Evolutionary conservation across 306 rosid genomes (phyloP), one percentile per base, ranked within the genome.

Genomic region (Trifolium repens): DNA sequence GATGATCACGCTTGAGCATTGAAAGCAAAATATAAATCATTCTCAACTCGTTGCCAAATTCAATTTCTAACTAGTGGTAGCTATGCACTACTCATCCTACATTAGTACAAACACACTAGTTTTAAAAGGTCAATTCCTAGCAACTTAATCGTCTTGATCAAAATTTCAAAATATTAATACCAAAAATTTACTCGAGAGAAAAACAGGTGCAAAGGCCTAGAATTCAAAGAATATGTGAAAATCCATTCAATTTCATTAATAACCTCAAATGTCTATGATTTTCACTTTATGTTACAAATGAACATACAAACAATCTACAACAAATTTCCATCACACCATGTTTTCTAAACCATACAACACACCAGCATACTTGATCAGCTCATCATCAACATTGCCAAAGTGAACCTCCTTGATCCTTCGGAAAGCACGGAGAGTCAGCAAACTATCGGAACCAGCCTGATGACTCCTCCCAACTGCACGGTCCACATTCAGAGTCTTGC

Each of bases 371-470:
- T 83, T 79, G 4, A 71, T 70, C 26, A 91, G 27, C 22, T 54
- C 77, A 26, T 11, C 84, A 46, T 46, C 63, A 2, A 30, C 55
- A 14, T 58, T 16, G 9, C 10, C 39, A 49, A 89, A 89, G 65
- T 81, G 78, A 13, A 81, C 58, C 7, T 84, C 69, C 2, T 74
- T 80, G 24, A 87, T 86, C 81, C 69, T 87, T 75, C 35, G 79
- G 58, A 86, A 91, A 1, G 82, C 81, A 17, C 82, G 94, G 12
- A 86, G 68, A n/a, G 94, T 91, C 13, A 91, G 80, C 82, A 91
- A 69, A 70, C 94, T 89, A 81, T 91, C 96, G 0, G 96, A 91
- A 43, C 94, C 94, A 4, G 96, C 92, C 76, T 87, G 91, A 34
- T 91, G 92, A 74, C 89, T 79, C 58, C 83, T 84, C 32, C 94